Percentiles rank a stretch among this genome's conserved stretches.
Evolutionary conservation across 75 land plant species (phyloP).

Genomic region (Picea glauca): DNA sequence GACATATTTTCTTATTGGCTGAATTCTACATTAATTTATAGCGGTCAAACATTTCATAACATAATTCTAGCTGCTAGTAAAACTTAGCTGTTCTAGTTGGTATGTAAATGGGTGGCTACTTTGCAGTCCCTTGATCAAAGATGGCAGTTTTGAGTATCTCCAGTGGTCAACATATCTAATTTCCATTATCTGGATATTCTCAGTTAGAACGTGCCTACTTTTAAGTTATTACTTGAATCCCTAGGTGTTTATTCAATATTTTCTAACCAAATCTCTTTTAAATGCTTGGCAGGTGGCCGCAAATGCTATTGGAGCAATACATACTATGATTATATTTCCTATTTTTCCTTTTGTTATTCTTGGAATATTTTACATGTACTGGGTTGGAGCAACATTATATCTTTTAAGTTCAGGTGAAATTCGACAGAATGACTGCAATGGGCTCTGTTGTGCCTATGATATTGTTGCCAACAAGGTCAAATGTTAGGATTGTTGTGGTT

Average conservation of each 20-base stretch:
- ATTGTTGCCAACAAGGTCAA: slow-evolving; percentile 45
- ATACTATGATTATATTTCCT: slow-evolving; percentile 77
- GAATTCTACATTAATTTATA: neutral
- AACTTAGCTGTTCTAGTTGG: neutral
- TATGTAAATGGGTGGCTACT: neutral
- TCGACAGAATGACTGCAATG: slow-evolving; percentile 54
- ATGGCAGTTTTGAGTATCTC: neutral
- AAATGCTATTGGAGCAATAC: slow-evolving; percentile 89
- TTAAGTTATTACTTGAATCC: neutral
- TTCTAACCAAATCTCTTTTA: too few relatives aligned
- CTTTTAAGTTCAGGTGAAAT: slow-evolving; percentile 77
- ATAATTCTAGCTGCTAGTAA: neutral
- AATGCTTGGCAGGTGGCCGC: slow-evolving; percentile 70
- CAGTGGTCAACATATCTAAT: neutral
- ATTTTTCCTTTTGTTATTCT: slow-evolving; percentile 64
- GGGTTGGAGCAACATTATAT: slow-evolving; percentile 70
- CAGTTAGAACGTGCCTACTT: neutral
- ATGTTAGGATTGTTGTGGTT: slow-evolving; percentile 84
- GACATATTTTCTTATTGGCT: too few relatives aligned
- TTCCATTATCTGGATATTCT: neutral
- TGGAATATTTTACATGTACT: slow-evolving; percentile 72
- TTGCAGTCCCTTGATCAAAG: neutral
- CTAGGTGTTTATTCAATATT: neutral
- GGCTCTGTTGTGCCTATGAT: slow-evolving; percentile 83
- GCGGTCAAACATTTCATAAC: neutral